These are phyloP conservation scores for Saccharomycopsis crataegensis DNA, from an alignment of 1,139 yeast genomes.

Conservation along the genomic window DNA sequence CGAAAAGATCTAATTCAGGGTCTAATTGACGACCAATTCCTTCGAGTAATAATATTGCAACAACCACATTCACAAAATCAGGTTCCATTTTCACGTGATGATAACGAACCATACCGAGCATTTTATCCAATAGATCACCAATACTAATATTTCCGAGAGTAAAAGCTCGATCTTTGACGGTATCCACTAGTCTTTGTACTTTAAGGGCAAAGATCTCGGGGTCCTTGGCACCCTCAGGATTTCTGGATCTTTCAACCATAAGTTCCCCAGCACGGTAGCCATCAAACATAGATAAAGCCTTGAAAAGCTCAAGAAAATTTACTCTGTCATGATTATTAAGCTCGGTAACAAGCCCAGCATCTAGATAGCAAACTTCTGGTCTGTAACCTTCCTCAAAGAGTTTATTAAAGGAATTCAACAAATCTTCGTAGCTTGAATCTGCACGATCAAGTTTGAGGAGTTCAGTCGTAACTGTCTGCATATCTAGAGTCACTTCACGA, in stretches of 20 bases:
- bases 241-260: conserved; percentile 89
- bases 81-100: conserved; percentile 99
- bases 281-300: conserved; percentile 83
- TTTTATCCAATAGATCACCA: conserved; percentile 83
- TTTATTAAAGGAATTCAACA: conserved; percentile 43
- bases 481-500: conserved; percentile 19
- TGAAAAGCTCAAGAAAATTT: conserved; percentile 83
- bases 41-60: conserved; percentile 81
- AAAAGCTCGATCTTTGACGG: conserved; percentile 81
- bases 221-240: conserved; percentile 87
- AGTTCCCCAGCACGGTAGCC: conserved; percentile 93
- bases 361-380: conserved; percentile 87
- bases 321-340: conserved; percentile 67
- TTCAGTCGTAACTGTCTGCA: conserved; percentile 15
- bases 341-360: conserved; percentile 90
- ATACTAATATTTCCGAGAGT: conserved; percentile 88
- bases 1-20: conserved; percentile 87
- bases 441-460: conserved; percentile 6
- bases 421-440: conserved; percentile 31
- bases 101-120: conserved; percentile 79
- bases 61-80: conserved; percentile 88
- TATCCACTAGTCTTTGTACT: conserved; percentile 73
- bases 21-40: conserved; percentile 94
- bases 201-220: conserved; percentile 80
- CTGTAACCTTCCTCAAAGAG: conserved; percentile 58